These are phyloP conservation scores for Oehlia diaphana DNA, from an alignment of 192 early-diverging fungal genomes.

Conservation along the genomic window DNA sequence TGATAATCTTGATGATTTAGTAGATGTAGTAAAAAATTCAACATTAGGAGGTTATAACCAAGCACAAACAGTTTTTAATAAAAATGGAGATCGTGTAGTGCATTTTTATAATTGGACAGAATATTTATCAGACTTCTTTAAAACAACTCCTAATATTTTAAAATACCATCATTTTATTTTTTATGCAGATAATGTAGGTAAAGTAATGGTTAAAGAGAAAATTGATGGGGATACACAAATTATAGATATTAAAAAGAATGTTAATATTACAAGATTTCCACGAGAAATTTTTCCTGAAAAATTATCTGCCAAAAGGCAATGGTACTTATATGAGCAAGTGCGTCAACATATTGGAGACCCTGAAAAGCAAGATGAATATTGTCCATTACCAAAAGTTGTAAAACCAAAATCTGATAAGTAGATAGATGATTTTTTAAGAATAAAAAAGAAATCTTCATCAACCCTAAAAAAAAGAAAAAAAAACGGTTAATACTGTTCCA, in stretches of 20 bases:
- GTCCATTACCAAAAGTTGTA: background rate
- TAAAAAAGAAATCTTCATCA: too few relatives aligned
- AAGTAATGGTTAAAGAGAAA: background rate
- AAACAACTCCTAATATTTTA: background rate
- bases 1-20: conserved; percentile 9
- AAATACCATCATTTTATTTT: conserved; percentile 8
- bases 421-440: too few relatives aligned
- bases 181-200: background rate
- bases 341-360: background rate
- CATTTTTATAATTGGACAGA: conserved; percentile 4
- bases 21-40: background rate
- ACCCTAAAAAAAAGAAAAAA: too few relatives aligned
- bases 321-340: too few relatives aligned
- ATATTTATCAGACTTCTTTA: conserved; percentile 1
- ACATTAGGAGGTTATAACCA: background rate
- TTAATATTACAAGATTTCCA: conserved; percentile 2
- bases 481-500: too few relatives aligned
- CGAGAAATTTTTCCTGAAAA: background rate
- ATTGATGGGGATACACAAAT: background rate
- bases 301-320: background rate
- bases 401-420: background rate
- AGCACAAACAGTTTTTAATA: conserved; percentile 2
- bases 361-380: background rate
- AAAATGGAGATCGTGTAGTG: background rate
- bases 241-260: background rate